A percentile compares a stretch with the other conserved stretches of the same genome.
Conservation (phyloP, 768 basidiomycete genomes). For the Termitomyces sp. region DNA sequence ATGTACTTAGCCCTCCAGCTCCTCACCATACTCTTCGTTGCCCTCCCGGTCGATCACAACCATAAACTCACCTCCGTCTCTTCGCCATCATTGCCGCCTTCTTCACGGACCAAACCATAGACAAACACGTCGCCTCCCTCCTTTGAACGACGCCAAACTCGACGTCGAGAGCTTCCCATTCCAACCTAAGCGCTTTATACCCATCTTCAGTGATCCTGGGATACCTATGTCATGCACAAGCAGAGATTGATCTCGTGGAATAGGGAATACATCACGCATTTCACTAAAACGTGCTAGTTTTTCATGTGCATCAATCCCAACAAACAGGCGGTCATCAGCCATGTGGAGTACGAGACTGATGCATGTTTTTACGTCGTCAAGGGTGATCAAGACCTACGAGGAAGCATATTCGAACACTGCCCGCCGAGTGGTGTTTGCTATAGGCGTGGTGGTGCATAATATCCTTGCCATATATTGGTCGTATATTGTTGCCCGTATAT, state of each 20-base stretch:
- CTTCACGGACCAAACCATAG: constrained; percentile 85
- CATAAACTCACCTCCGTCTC: constrained; percentile 74
- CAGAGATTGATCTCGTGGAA: constrained; percentile 74
- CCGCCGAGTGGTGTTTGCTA: constrained; percentile 61
- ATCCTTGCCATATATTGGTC: constrained; percentile 72
- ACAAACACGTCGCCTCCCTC: constrained; percentile 59
- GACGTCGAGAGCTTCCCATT: constrained; percentile 87
- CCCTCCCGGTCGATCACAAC: constrained; percentile 72
- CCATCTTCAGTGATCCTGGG: constrained; percentile 89
- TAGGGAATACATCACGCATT: constrained; percentile 62
- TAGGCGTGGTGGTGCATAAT: constrained; percentile 64
- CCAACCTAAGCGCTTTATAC: constrained; percentile 95
- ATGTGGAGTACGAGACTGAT: constrained; percentile 96
- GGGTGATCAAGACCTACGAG: constrained; percentile 87
- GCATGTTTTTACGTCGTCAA: constrained; percentile 96
- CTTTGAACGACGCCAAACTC: constrained; percentile 32
- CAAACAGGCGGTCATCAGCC: constrained; percentile 72
- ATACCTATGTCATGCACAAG: constrained; percentile 74
- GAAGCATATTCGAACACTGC: constrained; percentile 66
- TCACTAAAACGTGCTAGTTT: constrained; percentile 75
- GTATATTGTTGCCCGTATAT: too few relatives aligned
- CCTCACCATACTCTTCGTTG: constrained; percentile 87
- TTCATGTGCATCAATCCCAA: constrained; percentile 96
- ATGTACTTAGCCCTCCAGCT: constrained; percentile 91
- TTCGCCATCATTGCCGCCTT: constrained; percentile 85